Conservation (phyloP, 257 asterid species). For the Mitragyna speciosa region DNA sequence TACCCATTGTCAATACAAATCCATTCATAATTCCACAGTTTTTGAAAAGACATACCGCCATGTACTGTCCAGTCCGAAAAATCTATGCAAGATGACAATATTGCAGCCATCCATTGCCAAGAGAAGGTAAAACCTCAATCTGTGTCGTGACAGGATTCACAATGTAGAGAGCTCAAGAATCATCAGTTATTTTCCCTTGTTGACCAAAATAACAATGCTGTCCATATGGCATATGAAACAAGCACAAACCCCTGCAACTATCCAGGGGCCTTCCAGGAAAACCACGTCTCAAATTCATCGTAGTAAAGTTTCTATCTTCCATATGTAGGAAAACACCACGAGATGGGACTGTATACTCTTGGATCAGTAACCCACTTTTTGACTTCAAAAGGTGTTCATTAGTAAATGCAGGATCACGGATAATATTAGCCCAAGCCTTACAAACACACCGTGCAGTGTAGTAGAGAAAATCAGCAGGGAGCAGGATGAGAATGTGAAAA, state of each 20-base stretch:
- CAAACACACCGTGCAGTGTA: neutral
- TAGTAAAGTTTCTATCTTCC: neutral
- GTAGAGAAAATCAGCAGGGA: constrained; percentile 12
- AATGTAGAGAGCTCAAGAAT: neutral
- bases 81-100: constrained; percentile 8
- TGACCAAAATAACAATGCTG: neutral
- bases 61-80: neutral
- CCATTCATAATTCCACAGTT: neutral
- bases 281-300: neutral
- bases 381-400: neutral
- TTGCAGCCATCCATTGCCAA: neutral
- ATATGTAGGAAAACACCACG: neutral
- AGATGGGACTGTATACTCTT: neutral
- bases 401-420: constrained; percentile 5
- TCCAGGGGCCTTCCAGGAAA: neutral
- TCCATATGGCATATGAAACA: neutral
- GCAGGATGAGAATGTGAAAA: constrained; percentile 6
- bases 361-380: constrained; percentile 5
- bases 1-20: constrained; percentile 1
- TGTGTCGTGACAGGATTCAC: constrained; percentile 13
- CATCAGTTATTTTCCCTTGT: neutral
- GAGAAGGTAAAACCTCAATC: neutral
- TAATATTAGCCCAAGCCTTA: neutral
- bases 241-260: constrained; percentile 20
- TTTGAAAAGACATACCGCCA: neutral